phyloP scores from a whole-genome alignment of 257 asterid species.

The Solanum sejunctum region DNA sequence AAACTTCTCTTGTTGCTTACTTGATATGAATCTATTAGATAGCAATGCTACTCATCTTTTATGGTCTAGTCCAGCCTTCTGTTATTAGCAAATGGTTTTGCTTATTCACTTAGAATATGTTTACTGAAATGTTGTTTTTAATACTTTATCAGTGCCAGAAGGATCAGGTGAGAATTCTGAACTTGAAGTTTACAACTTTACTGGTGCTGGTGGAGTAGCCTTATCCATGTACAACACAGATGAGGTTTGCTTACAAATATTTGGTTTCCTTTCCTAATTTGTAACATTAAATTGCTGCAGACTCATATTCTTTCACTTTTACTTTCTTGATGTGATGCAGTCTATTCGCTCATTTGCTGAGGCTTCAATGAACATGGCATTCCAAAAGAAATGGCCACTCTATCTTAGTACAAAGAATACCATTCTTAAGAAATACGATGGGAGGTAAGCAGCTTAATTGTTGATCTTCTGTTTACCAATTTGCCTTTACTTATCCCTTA shows the following conservation, averaged over 20 bases:
- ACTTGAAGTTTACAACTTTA: conserved; percentile 78
- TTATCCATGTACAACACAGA: conserved; percentile 98
- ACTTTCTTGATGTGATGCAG: conserved; percentile 22
- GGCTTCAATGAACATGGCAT: conserved; percentile 89
- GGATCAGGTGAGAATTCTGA: conserved; percentile 69
- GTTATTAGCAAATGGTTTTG: not conserved
- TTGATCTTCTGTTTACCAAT: not conserved
- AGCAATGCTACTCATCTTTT: not conserved
- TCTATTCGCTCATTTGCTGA: conserved; percentile 84
- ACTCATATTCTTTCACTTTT: not conserved
- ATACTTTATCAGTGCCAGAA: conserved; percentile 60
- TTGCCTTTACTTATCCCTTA: not conserved
- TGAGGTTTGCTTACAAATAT: conserved; percentile 46
- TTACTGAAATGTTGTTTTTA: not conserved
- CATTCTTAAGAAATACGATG: conserved; percentile 94
- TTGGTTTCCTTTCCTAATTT: not conserved
- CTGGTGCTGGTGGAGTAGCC: conserved; percentile 98
- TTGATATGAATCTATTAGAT: not conserved
- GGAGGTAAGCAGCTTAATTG: conserved; percentile 39
- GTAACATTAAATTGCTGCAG: not conserved
- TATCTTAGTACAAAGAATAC: conserved; percentile 99
- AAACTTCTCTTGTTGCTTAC: not conserved
- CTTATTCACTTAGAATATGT: not conserved
- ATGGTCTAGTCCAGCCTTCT: not conserved
- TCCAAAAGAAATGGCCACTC: conserved; percentile 89